Conservation (phyloP, 1,284 basidiomycete species). For the Porodaedalea pini region DNA sequence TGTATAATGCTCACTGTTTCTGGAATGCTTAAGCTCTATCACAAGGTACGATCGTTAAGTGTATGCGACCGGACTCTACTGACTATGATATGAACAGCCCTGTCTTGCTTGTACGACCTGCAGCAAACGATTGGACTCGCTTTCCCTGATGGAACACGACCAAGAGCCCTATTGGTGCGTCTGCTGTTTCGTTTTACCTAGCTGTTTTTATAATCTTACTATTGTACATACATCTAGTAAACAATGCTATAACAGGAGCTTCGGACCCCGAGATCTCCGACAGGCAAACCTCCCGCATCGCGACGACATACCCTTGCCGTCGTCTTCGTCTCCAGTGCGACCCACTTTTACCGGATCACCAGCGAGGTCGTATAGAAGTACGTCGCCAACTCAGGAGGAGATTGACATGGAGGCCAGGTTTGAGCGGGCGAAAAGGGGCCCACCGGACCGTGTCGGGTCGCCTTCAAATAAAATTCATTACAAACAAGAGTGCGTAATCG, state of each 20-base stretch:
- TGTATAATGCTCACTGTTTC: conserved; percentile 3
- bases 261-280: conserved; percentile 69
- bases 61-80: conserved; percentile 3
- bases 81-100: conserved; percentile 39
- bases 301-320: conserved; percentile 27
- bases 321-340: conserved; percentile 20
- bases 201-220: too few species aligned
- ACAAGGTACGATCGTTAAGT: conserved; percentile 50
- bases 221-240: conserved; percentile 45
- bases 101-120: conserved; percentile 71
- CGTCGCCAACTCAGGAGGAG: conserved; percentile 20
- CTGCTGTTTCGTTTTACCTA: background rate
- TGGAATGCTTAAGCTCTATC: conserved; percentile 57
- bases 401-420: conserved; percentile 6
- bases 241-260: conserved; percentile 67
- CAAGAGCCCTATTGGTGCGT: conserved; percentile 68
- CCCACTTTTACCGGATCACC: conserved; percentile 20
- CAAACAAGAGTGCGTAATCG: background rate
- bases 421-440: conserved; percentile 17
- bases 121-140: conserved; percentile 70
- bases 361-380: conserved; percentile 19
- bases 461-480: background rate
- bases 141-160: conserved; percentile 70
- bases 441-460: conserved; percentile 3
- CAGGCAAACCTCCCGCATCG: conserved; percentile 66